Conservation (phyloP, 179 eudicot genomes). For the Gypsophila paniculata region DNA sequence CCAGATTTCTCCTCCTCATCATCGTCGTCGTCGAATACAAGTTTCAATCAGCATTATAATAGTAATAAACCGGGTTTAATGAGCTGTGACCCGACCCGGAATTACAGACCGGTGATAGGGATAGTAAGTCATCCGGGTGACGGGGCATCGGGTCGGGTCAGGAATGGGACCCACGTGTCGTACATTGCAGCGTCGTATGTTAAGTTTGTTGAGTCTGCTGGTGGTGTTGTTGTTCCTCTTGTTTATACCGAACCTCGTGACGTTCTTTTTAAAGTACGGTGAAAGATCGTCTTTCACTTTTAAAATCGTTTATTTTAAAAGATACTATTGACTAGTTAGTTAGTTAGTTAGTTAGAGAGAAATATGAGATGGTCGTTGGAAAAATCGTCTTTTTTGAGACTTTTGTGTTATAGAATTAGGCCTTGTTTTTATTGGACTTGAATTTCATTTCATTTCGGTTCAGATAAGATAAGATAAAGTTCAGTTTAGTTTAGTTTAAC, state of each 20-base stretch:
- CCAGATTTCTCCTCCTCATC: not conserved
- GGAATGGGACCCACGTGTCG: constrained; percentile 52
- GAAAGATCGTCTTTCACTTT: too few species aligned
- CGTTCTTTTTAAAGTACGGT: constrained; percentile 40
- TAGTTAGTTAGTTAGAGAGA: too few species aligned
- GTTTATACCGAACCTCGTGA: constrained; percentile 66
- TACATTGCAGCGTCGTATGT: constrained; percentile 88
- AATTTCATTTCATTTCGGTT: too few species aligned
- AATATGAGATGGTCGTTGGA: too few species aligned
- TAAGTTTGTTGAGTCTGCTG: constrained; percentile 86
- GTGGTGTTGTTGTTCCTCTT: constrained; percentile 89
- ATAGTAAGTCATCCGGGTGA: constrained; percentile 88
- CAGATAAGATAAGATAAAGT: too few species aligned
- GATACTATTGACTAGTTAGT: too few species aligned
- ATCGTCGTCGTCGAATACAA: not conserved
- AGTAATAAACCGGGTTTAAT: constrained; percentile 4
- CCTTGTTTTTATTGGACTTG: too few species aligned
- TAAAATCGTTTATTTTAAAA: too few species aligned
- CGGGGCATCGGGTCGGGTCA: constrained; percentile 83
- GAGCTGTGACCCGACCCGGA: constrained; percentile 56
- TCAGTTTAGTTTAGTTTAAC: too few species aligned
- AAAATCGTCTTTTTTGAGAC: too few species aligned
- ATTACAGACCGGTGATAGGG: constrained; percentile 80
- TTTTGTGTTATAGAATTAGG: too few species aligned
- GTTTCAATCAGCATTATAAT: too few species aligned